These are phyloP conservation scores for Fusarium zealandicum DNA, from an alignment of 2,329 filamentous ascomycete genomes.

Conservation along the genomic window DNA sequence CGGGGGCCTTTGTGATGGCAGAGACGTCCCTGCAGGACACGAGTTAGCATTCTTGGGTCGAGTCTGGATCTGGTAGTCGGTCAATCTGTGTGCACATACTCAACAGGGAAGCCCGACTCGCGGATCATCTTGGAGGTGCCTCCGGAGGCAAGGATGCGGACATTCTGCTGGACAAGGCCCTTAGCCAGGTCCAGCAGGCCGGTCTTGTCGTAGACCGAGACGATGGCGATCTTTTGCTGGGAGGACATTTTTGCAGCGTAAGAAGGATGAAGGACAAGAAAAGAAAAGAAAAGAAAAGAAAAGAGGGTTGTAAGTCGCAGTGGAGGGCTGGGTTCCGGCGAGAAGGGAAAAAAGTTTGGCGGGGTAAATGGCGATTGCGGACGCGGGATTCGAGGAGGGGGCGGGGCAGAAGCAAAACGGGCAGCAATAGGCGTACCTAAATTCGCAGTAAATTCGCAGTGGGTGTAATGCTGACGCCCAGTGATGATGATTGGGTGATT, in stretches of 20 bases:
- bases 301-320: slow-evolving; percentile 12
- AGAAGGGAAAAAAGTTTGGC: slow-evolving; percentile 41
- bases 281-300: neutral
- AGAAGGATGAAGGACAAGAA: slow-evolving; percentile 14
- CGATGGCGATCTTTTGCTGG: slow-evolving; percentile 76
- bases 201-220: slow-evolving; percentile 99
- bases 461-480: no score
- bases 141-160: slow-evolving; percentile 91
- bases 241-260: slow-evolving; percentile 46
- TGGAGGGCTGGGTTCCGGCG: slow-evolving; percentile 29
- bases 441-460: no score
- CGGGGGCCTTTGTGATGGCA: slow-evolving; percentile 93
- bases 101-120: slow-evolving; percentile 93
- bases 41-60: slow-evolving; percentile 13
- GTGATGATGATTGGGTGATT: no score
- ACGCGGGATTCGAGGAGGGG: slow-evolving; percentile 29
- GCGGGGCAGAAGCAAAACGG: slow-evolving; percentile 31
- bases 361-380: slow-evolving; percentile 39
- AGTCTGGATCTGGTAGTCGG: neutral
- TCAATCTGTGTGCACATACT: slow-evolving; percentile 73
- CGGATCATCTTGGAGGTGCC: slow-evolving; percentile 96
- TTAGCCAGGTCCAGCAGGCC: slow-evolving; percentile 92
- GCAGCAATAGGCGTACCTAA: neutral
- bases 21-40: slow-evolving; percentile 78
- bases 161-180: slow-evolving; percentile 86